These are phyloP conservation scores for Cystofilobasidium bisporidii DNA, from an alignment of 768 basidiomycete genomes.

Conservation along the genomic window DNA sequence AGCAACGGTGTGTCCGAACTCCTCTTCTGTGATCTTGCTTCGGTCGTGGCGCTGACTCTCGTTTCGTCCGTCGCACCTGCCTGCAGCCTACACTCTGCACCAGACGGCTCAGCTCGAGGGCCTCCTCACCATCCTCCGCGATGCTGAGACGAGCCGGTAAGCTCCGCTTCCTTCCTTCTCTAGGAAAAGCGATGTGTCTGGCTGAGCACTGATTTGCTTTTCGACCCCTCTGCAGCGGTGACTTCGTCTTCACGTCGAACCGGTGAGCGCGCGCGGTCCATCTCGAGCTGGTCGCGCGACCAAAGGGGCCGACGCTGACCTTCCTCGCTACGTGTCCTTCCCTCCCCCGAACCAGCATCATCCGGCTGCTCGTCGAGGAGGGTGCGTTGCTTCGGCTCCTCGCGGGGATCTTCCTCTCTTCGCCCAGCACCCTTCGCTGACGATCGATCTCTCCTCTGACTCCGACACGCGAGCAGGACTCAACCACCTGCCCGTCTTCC, in stretches of 20 bases:
- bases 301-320: not conserved
- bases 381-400: too few relatives aligned
- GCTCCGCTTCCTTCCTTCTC: not conserved
- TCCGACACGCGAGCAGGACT: conserved; percentile 65
- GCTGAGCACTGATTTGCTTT: too few relatives aligned
- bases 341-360: conserved; percentile 46
- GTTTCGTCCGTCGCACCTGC: not conserved
- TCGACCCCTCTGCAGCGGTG: conserved; percentile 54
- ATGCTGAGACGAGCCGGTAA: conserved; percentile 65
- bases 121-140: conserved; percentile 85
- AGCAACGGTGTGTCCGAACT: not conserved
- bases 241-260: conserved; percentile 93
- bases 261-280: conserved; percentile 29
- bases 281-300: not conserved
- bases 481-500: conserved; percentile 73
- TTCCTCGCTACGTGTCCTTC: too few relatives aligned
- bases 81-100: conserved; percentile 65
- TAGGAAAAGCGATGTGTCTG: too few relatives aligned
- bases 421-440: not conserved
- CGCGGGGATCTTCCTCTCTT: too few relatives aligned
- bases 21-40: not conserved
- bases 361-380: conserved; percentile 50
- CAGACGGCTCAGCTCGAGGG: conserved; percentile 91
- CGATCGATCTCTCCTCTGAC: not conserved
- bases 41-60: not conserved